Evolutionary conservation across 1,284 basidiomycete species (phyloP).

Genomic region (Coniophora puteana): DNA sequence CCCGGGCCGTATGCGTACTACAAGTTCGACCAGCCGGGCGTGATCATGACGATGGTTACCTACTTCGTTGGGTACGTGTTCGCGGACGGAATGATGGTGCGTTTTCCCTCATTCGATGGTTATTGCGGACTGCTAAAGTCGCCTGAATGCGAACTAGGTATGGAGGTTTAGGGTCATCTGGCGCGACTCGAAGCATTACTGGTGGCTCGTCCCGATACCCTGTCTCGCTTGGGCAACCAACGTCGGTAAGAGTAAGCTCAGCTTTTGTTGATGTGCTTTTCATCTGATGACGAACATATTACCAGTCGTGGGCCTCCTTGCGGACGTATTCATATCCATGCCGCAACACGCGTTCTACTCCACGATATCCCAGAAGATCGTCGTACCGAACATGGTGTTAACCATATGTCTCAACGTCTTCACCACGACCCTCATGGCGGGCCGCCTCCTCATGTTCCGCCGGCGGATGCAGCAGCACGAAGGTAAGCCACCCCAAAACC

Average conservation of each 20-base stretch:
- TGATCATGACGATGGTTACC: slow-evolving; percentile 13
- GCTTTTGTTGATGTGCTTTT: background rate
- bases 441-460: slow-evolving; percentile 30
- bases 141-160: slow-evolving; percentile 25
- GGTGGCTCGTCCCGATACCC: slow-evolving; percentile 18
- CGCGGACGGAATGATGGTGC: slow-evolving; percentile 24
- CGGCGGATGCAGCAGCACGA: slow-evolving; percentile 20
- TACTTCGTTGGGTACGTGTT: slow-evolving; percentile 21
- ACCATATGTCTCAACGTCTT: slow-evolving; percentile 35
- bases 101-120: background rate
- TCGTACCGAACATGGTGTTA: slow-evolving; percentile 26
- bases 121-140: slow-evolving; percentile 10
- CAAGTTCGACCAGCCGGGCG: background rate
- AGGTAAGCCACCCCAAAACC: slow-evolving; percentile 14
- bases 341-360: slow-evolving; percentile 19
- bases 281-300: no score
- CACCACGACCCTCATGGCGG: slow-evolving; percentile 33
- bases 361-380: slow-evolving; percentile 14
- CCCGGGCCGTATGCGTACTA: slow-evolving; percentile 21
- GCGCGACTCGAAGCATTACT: slow-evolving; percentile 10
- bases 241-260: slow-evolving; percentile 9
- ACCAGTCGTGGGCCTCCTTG: background rate
- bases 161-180: no score
- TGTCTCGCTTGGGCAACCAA: slow-evolving; percentile 13
- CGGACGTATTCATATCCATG: slow-evolving; percentile 13